These are phyloP conservation scores for Chaetomiaceae sp. DNA, from an alignment of 2,329 filamentous ascomycete species.

Conservation along the genomic window DNA sequence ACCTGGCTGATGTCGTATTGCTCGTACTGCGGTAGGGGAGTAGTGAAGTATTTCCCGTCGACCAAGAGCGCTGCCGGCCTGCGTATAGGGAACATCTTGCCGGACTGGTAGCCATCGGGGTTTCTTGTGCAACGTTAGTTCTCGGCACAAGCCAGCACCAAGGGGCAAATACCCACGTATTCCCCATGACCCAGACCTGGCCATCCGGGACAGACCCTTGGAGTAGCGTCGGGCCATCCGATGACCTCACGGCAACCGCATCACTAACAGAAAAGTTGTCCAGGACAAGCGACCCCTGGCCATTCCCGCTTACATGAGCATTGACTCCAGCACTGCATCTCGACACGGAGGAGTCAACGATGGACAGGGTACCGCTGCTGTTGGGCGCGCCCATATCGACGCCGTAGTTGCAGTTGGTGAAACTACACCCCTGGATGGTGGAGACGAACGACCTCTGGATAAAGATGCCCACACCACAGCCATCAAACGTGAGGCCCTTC, in stretches of 20 bases:
- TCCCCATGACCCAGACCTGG: constrained; percentile 31
- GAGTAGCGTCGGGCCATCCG: constrained; percentile 19
- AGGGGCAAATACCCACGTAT: constrained; percentile 16
- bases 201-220: constrained; percentile 24
- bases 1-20: constrained; percentile 39
- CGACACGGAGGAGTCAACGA: constrained; percentile 31
- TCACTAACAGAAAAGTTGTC: constrained; percentile 29
- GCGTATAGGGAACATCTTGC: constrained; percentile 30
- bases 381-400: constrained; percentile 29
- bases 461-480: constrained; percentile 31
- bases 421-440: constrained; percentile 30
- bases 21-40: constrained; percentile 39
- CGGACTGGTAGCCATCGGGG: constrained; percentile 30
- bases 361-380: constrained; percentile 28
- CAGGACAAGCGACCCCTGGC: constrained; percentile 30
- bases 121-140: constrained; percentile 12
- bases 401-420: constrained; percentile 30
- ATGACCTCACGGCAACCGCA: constrained; percentile 25
- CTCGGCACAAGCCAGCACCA: too few species aligned
- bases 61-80: constrained; percentile 31
- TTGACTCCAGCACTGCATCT: constrained; percentile 29
- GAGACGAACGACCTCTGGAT: constrained; percentile 28
- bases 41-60: constrained; percentile 38
- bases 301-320: constrained; percentile 25
- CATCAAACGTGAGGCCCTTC: constrained; percentile 32